Conservation (phyloP, 1,284 basidiomycete genomes). For the Marasmius sp. region DNA sequence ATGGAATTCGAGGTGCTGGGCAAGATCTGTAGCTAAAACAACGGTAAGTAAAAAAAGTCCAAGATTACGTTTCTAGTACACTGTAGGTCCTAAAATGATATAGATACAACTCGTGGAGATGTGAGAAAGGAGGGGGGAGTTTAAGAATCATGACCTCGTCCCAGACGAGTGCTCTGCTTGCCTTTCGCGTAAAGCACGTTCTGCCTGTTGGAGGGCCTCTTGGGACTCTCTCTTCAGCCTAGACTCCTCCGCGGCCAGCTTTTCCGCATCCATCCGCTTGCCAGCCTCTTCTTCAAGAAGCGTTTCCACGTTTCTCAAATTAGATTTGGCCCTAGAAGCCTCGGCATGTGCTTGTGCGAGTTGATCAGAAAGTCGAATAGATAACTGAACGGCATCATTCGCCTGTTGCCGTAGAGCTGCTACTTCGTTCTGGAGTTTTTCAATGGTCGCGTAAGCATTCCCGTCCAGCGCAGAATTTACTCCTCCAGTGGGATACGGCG, state of each 20-base stretch:
- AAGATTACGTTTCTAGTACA: background rate
- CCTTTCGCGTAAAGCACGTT: background rate
- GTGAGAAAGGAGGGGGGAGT: background rate
- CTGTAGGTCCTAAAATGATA: background rate
- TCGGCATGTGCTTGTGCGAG: conserved; percentile 62
- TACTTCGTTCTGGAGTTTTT: conserved; percentile 63
- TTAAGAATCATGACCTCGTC: background rate
- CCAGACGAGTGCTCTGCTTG: background rate
- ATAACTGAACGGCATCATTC: conserved; percentile 61
- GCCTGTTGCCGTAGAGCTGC: conserved; percentile 59
- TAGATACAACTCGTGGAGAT: background rate
- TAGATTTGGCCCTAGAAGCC: conserved; percentile 48
- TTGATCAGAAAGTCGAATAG: conserved; percentile 62
- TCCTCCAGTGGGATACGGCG: conserved; percentile 23
- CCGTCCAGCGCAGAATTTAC: conserved; percentile 24
- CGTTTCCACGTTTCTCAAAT: conserved; percentile 51
- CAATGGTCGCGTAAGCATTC: conserved; percentile 42
- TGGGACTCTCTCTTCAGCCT: conserved; percentile 51
- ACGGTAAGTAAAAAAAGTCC: background rate
- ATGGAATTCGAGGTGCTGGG: no score
- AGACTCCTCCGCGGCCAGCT: conserved; percentile 48
- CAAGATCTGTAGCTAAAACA: no score
- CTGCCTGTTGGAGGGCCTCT: conserved; percentile 1
- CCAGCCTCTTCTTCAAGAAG: conserved; percentile 59
- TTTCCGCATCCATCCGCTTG: conserved; percentile 58